Evolutionary conservation across 2,329 filamentous ascomycete genomes (phyloP).

Genomic region (Atkinsonella texensis): DNA sequence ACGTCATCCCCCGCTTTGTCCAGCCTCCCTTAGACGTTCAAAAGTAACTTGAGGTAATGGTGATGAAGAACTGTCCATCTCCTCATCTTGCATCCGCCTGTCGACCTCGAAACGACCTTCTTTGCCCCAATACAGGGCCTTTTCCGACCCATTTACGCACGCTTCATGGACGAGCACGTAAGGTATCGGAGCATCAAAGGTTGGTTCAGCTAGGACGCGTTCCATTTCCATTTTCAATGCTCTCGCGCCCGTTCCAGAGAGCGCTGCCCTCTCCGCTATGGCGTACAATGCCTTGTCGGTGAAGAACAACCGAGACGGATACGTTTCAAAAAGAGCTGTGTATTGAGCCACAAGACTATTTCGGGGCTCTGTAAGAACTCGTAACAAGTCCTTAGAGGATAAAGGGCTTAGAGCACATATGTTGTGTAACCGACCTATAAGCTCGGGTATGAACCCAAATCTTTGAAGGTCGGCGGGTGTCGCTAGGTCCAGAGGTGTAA

Average conservation of each 20-base stretch:
- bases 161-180: slow-evolving; percentile 64
- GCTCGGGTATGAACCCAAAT: slow-evolving; percentile 86
- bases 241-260: slow-evolving; percentile 60
- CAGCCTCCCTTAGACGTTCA: slow-evolving; percentile 33
- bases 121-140: slow-evolving; percentile 52
- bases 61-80: slow-evolving; percentile 17
- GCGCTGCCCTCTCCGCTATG: slow-evolving; percentile 56
- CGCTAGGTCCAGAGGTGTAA: slow-evolving; percentile 57
- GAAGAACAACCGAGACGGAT: slow-evolving; percentile 70
- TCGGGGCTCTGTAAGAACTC: slow-evolving; percentile 83
- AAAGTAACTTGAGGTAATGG: slow-evolving; percentile 18
- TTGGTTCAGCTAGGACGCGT: slow-evolving; percentile 63
- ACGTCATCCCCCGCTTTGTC: slow-evolving; percentile 31
- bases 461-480: slow-evolving; percentile 66
- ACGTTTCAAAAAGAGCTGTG: slow-evolving; percentile 69
- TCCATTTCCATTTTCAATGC: slow-evolving; percentile 74
- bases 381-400: slow-evolving; percentile 54
- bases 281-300: slow-evolving; percentile 71
- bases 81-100: slow-evolving; percentile 53
- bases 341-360: slow-evolving; percentile 86
- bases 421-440: slow-evolving; percentile 92
- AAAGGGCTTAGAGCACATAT: slow-evolving; percentile 76
- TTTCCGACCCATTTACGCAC: slow-evolving; percentile 51
- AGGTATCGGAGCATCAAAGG: slow-evolving; percentile 69
- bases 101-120: slow-evolving; percentile 60